Evolutionary conservation across 306 rosid species (phyloP), one percentile per base, ranked within the genome.

Genomic region (Benincasa hispida): DNA sequence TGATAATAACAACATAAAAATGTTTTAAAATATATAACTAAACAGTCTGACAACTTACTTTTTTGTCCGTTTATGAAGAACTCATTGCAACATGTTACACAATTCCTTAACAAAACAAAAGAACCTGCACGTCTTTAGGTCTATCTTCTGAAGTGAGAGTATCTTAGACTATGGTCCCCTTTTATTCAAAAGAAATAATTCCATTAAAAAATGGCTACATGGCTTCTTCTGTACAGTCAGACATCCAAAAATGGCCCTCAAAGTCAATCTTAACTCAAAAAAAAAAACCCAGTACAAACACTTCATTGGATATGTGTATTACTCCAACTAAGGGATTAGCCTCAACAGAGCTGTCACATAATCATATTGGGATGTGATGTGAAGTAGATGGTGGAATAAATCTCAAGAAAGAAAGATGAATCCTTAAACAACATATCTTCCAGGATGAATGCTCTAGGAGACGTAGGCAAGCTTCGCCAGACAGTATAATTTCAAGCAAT

Each of bases 21-120:
- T 24, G 35, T 69, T 72, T 53, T 61, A 14, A 77, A 59, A 41
- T 81, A 48, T 67, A 65, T 42, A 66, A 82, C 22, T 65, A 54
- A 79, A 78, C 63, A 76, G 54, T 70, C 76, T 75, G 79, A 78
- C 68, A 78, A 87, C 96, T 91, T 91, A 91, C 96, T 79, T 81
- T 87, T 77, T 79, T 35, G 72, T 19, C 80, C 79, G 74, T 79
- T 35, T 68, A 81, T 81, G 87, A 80, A 77, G 74, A 82, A 81
- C 73, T 79, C 80, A 80, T 81, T 79, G 82, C 82, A 82, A 86
- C 72, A 74, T 77, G 81, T 83, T 84, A 86, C 89, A 82, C 41
- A 77, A 56, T 82, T 76, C 85, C 76, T 82, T 69, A 55, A 81
- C 83, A 84, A 84, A 81, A 72, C 84, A 87, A 83, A 85, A 76